Conservation (phyloP, 2,329 filamentous ascomycete species). For the Dryadomyces quercivorus region DNA sequence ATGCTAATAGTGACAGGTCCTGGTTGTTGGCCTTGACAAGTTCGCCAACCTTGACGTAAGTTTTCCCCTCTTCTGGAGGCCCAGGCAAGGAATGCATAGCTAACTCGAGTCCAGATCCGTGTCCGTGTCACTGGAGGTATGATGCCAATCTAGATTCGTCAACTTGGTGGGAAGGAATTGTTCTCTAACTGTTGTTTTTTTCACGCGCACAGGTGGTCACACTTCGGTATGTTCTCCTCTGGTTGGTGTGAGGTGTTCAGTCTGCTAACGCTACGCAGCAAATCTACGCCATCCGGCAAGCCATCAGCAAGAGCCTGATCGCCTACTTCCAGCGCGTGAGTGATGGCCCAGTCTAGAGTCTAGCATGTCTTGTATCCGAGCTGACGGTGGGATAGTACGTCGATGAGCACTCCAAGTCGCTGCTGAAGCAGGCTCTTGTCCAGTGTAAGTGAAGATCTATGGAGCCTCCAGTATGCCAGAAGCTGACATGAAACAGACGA, state of each 20-base stretch:
- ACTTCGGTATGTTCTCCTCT: conserved; percentile 10
- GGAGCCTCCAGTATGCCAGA: not conserved
- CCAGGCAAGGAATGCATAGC: not conserved
- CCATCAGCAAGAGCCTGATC: conserved; percentile 84
- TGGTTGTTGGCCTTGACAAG: conserved; percentile 89
- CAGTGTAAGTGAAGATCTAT: conserved; percentile 35
- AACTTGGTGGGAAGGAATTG: not conserved
- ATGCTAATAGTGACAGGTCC: conserved; percentile 31
- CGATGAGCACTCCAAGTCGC: conserved; percentile 99
- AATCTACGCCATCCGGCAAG: conserved; percentile 84
- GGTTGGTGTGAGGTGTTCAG: not conserved
- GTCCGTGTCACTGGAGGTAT: conserved; percentile 85
- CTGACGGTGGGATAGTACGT: conserved; percentile 76
- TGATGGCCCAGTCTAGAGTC: conserved; percentile 1
- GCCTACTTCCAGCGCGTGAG: conserved; percentile 32
- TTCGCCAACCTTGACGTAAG: conserved; percentile 53
- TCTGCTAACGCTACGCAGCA: conserved; percentile 8
- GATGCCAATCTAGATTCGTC: conserved; percentile 21
- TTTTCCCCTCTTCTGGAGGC: not conserved
- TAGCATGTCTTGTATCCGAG: conserved; percentile 42
- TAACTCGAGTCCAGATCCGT: conserved; percentile 47
- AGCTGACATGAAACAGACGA: conserved; percentile 15
- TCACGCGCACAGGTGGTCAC: conserved; percentile 11
- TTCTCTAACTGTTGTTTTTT: conserved; percentile 5
- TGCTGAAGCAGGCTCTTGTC: conserved; percentile 92